Base-by-base conservation (phyloP, 2,329 filamentous ascomycete genomes). In the Claviceps pazoutovae region DNA sequence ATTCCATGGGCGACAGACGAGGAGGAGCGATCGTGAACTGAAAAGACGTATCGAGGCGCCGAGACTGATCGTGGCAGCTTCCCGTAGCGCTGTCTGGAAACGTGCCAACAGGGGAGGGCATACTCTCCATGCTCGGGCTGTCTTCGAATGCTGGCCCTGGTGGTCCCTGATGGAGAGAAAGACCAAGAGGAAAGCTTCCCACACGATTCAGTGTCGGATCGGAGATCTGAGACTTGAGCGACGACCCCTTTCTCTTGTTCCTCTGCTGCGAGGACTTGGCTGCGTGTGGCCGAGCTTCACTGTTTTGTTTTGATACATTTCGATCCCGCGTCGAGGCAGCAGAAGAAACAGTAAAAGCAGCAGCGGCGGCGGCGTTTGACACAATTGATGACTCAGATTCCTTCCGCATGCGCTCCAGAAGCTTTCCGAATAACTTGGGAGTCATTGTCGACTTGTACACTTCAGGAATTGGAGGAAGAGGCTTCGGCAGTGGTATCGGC, bases 1-100 rank as follows among this genome's bases (percentile, higher is more conserved):
- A 71, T 44, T 71, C 69, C 66, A 71, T 69, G 1, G 67, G 66
- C 1, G 68, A 69, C 4, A 71, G 48, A 0, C 67, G 62, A 0
- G 67, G 66, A 19, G 19, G 46, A 23, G 46, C 50, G 16, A 54
- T 13, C 5, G 38, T 14, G 14, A 50, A 48, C 4, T 26, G 11
- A 7, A 47, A 36, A 14, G 42, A 51, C 8, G 53, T 9, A 17
- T 48, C 51, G 8, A 47, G 11, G 8, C 19, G n/a, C 6, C 14
- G 30, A 9, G 30, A 34, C 30, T 34, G 30, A 34, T 34, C 30
- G 30, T 34, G 30, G 9, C 9, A 11, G 9, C 30, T 34, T 11
- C 30, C 30, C 9, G 30, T 11, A 11, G 9, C 30, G 30, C 30
- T 34, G 3, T 34, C 30, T 34, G 9, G 9, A 34, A 34, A 34